Percentiles rank a stretch among this genome's conserved stretches.
Evolutionary conservation across 768 basidiomycete species (phyloP).

Genomic region (Clitopilus passeckerianus): DNA sequence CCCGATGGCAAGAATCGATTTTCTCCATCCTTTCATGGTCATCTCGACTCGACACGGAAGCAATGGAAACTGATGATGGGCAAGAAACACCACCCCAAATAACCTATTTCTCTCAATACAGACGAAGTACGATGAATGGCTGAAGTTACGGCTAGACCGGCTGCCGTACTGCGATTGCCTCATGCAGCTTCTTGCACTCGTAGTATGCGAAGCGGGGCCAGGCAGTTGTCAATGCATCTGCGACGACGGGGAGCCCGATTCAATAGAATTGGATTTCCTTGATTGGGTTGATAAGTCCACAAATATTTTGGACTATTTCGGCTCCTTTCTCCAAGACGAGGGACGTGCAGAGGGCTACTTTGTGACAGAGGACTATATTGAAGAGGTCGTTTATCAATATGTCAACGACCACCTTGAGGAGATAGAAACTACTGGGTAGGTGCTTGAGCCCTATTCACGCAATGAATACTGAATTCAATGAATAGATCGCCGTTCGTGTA

Average conservation of each 20-base stretch:
- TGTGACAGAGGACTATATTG: not conserved
- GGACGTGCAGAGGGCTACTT: not conserved
- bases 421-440: not conserved
- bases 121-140: not conserved
- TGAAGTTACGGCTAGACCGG: not conserved
- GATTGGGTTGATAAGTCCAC: not conserved
- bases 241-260: not conserved
- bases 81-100: too few relatives aligned
- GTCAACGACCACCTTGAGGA: not conserved
- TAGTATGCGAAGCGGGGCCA: not conserved
- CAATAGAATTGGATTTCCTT: not conserved
- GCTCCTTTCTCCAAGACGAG: not conserved
- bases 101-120: not conserved
- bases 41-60: too few relatives aligned
- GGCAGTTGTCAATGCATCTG: not conserved
- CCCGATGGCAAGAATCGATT: too few relatives aligned
- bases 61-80: too few relatives aligned
- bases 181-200: not conserved
- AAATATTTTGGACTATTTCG: not conserved
- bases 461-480: not conserved
- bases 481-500: not conserved
- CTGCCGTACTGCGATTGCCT: not conserved
- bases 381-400: not conserved
- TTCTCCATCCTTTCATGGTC: too few relatives aligned
- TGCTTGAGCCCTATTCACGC: not conserved